Base-by-base conservation (phyloP, 2,329 filamentous ascomycete genomes). In the Pyrenochaeta sp. region DNA sequence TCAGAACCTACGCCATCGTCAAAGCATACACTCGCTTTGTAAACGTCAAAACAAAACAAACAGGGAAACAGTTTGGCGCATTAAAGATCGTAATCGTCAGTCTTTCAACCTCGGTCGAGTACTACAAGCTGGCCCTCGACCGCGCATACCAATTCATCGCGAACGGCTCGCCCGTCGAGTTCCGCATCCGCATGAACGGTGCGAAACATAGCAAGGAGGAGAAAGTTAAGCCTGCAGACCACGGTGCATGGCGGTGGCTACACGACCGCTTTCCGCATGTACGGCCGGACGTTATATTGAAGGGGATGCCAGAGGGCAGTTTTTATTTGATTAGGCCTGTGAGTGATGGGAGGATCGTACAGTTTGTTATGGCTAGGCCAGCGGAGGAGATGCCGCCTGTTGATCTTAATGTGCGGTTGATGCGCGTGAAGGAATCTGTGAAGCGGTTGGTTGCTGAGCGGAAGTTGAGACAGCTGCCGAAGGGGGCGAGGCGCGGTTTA, bases 211-310 rank as follows among this genome's bases (percentile, higher is more conserved):
- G 22, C 15, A 65, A 66, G 50, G 43, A 53, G 19, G 44, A 52
- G 19, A 59, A 46, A 22, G 27, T 51, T n/a, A 10, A n/a, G 42
- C 40, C 43, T 2, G 50, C 39, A 1, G 50, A 55, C 6, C 13
- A 22, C 1, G 49, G 56, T 12, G 28, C 27, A 1, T 71, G 66
- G 64, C 62, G 55, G 10, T 74, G 69, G 65, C 50, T 69, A 42
- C 66, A 70, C 30, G 22, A 56, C 9, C 64, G 69, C 43, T 75
- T 71, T 30, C 71, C 73, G 1, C 72, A 75, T 40, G 28, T 75
- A 28, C 65, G 70, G 24, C 72, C 72, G 1, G 72, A 76, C 50
- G 68, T 74, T 27, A 72, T 76, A 8, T 28, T 69, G 30, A 72
- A 68, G 46, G 56, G 51, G 22, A 75, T 76, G 73, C 73, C 72